A percentile compares a stretch with the other conserved stretches of the same genome.
Conservation (phyloP, 305 asterid genomes). For the Fraxinus xanthoxyloides region DNA sequence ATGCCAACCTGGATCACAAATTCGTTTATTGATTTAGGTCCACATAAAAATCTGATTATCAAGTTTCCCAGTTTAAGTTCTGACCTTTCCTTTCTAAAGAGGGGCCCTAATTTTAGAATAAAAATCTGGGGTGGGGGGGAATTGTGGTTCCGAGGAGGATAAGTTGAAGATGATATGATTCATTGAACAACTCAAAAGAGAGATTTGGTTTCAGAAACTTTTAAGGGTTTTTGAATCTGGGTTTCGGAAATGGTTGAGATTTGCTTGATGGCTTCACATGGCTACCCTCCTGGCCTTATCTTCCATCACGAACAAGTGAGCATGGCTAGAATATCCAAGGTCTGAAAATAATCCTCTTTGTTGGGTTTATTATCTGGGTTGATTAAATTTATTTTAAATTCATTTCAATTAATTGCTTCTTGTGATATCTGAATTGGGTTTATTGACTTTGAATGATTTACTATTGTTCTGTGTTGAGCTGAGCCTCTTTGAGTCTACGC, state of each 20-base stretch:
- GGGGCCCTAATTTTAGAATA: constrained; percentile 26
- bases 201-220: constrained; percentile 21
- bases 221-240: constrained; percentile 23
- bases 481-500: neutral
- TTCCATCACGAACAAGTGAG: constrained; percentile 42
- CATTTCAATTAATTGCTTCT: neutral
- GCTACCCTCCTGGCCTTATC: constrained; percentile 49
- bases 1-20: constrained; percentile 33
- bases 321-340: constrained; percentile 44
- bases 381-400: neutral
- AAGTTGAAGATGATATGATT: constrained; percentile 32
- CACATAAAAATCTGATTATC: constrained; percentile 16
- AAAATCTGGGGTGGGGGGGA: constrained; percentile 24
- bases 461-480: neutral
- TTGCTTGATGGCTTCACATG: constrained; percentile 74
- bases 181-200: constrained; percentile 21
- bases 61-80: neutral
- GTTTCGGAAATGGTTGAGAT: constrained; percentile 56
- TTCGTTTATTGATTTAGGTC: constrained; percentile 21
- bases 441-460: neutral
- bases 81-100: constrained; percentile 18
- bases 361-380: neutral
- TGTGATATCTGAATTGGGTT: neutral
- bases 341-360: constrained; percentile 12
- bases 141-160: constrained; percentile 45